These are phyloP conservation scores for Penicillium paneum DNA, from an alignment of 2,329 filamentous ascomycete species.

Conservation along the genomic window DNA sequence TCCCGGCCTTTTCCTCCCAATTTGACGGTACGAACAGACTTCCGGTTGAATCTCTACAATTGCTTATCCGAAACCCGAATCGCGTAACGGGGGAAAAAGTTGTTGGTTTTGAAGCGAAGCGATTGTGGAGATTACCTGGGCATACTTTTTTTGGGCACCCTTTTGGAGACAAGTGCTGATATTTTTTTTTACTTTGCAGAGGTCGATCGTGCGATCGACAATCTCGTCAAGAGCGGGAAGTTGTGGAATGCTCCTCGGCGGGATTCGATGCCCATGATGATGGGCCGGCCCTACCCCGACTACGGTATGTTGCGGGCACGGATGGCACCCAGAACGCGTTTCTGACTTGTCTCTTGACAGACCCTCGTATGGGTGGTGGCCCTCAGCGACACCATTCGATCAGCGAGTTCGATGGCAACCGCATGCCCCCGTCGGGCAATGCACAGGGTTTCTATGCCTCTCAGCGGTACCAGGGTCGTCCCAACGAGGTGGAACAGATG, in stretches of 20 bases:
- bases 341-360: slow-evolving; percentile 47
- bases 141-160: background rate
- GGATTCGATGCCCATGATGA: slow-evolving; percentile 70
- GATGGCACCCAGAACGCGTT: slow-evolving; percentile 19
- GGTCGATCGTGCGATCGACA: slow-evolving; percentile 93
- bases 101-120: background rate
- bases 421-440: slow-evolving; percentile 71
- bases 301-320: slow-evolving; percentile 53
- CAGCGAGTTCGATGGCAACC: slow-evolving; percentile 76
- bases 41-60: background rate
- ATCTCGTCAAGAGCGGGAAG: slow-evolving; percentile 95
- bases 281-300: slow-evolving; percentile 57
- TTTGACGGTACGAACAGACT: slow-evolving; percentile 69
- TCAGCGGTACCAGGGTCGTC: slow-evolving; percentile 85
- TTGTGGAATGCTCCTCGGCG: slow-evolving; percentile 72
- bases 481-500: slow-evolving; percentile 94
- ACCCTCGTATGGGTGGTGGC: slow-evolving; percentile 65
- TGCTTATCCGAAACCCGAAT: background rate
- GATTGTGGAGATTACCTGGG: background rate
- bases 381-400: slow-evolving; percentile 77
- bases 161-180: slow-evolving; percentile 25
- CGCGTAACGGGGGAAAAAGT: background rate
- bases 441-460: slow-evolving; percentile 91
- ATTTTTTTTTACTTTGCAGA: slow-evolving; percentile 54
- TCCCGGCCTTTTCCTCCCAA: slow-evolving; percentile 76